Conservation (phyloP, 352 stramenopile genomes). For the Globisporangium abappressorium region DNA sequence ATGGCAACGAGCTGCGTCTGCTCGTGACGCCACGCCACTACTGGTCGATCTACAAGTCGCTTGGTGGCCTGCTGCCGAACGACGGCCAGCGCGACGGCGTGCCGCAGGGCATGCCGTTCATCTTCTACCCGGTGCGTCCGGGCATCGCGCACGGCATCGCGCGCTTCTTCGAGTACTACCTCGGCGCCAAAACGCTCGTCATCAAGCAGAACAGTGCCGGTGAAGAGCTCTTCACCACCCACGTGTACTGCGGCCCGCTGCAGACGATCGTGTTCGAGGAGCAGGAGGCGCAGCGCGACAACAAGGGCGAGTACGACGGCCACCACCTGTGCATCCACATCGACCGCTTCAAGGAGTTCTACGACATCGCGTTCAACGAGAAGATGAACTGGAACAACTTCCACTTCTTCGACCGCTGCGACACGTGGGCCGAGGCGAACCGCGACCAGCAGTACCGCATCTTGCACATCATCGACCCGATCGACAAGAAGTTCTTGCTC, state of each 20-base stretch:
- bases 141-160: constrained; percentile 56
- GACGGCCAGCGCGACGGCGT: constrained; percentile 34
- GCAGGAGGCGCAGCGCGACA: constrained; percentile 43
- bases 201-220: constrained; percentile 27
- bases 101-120: constrained; percentile 53
- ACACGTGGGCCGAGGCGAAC: constrained; percentile 61
- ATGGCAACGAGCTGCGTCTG: constrained; percentile 54
- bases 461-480: constrained; percentile 56
- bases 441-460: constrained; percentile 76
- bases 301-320: constrained; percentile 66
- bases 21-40: constrained; percentile 58
- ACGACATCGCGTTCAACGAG: constrained; percentile 54
- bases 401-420: constrained; percentile 69
- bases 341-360: constrained; percentile 61
- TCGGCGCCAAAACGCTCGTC: constrained; percentile 51
- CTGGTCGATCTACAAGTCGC: constrained; percentile 52
- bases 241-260: constrained; percentile 50
- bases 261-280: constrained; percentile 69
- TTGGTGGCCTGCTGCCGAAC: constrained; percentile 47
- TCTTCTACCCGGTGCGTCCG: constrained; percentile 54
- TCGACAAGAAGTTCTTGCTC: constrained; percentile 61
- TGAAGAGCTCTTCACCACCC: constrained; percentile 35
- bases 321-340: constrained; percentile 80
- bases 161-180: constrained; percentile 69
- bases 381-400: constrained; percentile 72